These are phyloP conservation scores for Sporobolomyces phaffii DNA, from an alignment of 768 basidiomycete genomes.

Conservation along the genomic window DNA sequence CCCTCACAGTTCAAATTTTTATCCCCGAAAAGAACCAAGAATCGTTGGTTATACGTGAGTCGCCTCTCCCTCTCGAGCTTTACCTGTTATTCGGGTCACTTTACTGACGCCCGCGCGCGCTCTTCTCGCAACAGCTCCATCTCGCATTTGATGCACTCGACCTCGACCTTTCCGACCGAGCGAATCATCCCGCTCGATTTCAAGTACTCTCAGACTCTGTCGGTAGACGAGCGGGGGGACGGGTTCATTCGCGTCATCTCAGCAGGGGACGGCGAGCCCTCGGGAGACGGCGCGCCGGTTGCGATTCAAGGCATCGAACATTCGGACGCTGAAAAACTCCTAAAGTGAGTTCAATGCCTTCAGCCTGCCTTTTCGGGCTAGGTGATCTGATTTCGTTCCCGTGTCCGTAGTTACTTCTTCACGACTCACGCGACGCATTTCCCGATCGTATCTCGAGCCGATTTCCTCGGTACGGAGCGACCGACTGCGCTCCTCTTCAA, in stretches of 20 bases:
- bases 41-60: slow-evolving; percentile 70
- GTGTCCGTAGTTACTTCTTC: slow-evolving; percentile 72
- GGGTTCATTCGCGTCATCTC: slow-evolving; percentile 73
- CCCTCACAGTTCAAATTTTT: slow-evolving; percentile 21
- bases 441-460: slow-evolving; percentile 78
- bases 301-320: slow-evolving; percentile 56
- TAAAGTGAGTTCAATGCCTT: slow-evolving; percentile 54
- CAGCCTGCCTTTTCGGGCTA: no score
- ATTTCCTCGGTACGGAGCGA: slow-evolving; percentile 73
- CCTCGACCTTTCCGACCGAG: slow-evolving; percentile 73
- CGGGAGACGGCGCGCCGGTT: slow-evolving; percentile 8
- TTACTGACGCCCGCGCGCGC: background rate
- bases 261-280: slow-evolving; percentile 29
- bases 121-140: slow-evolving; percentile 50
- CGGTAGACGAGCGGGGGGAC: slow-evolving; percentile 73
- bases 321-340: slow-evolving; percentile 68
- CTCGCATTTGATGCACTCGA: slow-evolving; percentile 81
- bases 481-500: slow-evolving; percentile 76
- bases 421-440: slow-evolving; percentile 76
- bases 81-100: background rate
- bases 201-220: slow-evolving; percentile 80
- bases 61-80: background rate
- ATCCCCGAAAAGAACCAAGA: slow-evolving; percentile 44
- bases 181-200: slow-evolving; percentile 68
- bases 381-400: background rate